Base-by-base conservation (phyloP, 257 asterid genomes). In the Salvia rosmarinus region DNA sequence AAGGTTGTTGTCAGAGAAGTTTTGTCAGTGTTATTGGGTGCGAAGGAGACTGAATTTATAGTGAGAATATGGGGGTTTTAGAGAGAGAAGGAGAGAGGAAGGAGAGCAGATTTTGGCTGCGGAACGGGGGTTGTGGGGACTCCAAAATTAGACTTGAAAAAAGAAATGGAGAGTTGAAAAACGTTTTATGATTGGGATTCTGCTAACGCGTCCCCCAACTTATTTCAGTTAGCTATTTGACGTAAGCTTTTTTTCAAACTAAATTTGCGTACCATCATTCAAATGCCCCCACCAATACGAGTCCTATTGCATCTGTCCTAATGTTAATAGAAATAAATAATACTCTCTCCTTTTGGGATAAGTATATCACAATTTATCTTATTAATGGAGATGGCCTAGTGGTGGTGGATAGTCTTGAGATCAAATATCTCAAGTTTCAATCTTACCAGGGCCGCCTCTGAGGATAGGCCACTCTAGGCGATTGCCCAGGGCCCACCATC, bases 11-110 rank as follows among this genome's bases (percentile, higher is more conserved):
- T 16, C 11, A 7, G 56, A 1, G 6, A 4, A 5, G 13, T 70
- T 39, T 42, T n/a, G 47, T 17, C 20, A 21, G 20, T 10, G 10
- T 34, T 11, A 4, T 68, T 63, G 65, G 77, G 72, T 55, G 74
- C 43, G 21, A 16, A 17, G 13, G 70, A 20, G 52, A 76, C 20
- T 47, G 77, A 17, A 77, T 81, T 64, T 81, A 81, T 77, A 81
- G 75, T 2, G 68, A 3, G 64, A 12, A 28, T 2, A n/a, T n/a
- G n/a, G n/a, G n/a, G n/a, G n/a, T n/a, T n/a, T n/a, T n/a, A 1
- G 1, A 32, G 43, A 58, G 43, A 30, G 44, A 28, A 19, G 6
- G 25, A 30, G 49, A 34, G 50, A 61, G 25, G 75, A 64, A 37
- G 34, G 82, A 61, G 75, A 47, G 52, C 58, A 25, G 11, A n/a